phyloP scores from a whole-genome alignment of 192 early-diverging fungal species.

The Podila epigama region DNA sequence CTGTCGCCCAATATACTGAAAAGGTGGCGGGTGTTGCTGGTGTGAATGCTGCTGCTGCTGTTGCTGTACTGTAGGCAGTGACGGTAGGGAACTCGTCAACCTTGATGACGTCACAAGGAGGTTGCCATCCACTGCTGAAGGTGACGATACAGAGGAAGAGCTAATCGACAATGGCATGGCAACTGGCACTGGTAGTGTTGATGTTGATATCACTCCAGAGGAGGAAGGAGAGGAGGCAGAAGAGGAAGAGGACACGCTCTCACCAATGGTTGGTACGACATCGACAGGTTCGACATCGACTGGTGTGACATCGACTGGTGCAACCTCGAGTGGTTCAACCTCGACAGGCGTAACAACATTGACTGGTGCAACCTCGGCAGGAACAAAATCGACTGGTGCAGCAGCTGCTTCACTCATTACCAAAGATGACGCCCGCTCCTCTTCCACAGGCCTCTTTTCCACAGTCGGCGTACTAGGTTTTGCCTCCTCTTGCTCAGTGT shows the following conservation, averaged over 20 bases:
- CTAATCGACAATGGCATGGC: not conserved
- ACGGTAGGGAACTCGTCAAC: not conserved
- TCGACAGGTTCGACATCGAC: too few relatives aligned
- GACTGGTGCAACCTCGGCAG: too few relatives aligned
- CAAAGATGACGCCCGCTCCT: not conserved
- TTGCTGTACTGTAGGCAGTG: not conserved
- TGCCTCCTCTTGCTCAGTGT: not conserved
- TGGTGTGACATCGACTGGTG: too few relatives aligned
- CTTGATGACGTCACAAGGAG: not conserved
- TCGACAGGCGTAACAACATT: too few relatives aligned
- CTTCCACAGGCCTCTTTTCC: not conserved
- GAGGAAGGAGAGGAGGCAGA: not conserved
- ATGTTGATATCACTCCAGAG: too few relatives aligned
- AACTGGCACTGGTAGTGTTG: too few relatives aligned
- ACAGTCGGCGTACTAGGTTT: not conserved
- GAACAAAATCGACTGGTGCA: not conserved
- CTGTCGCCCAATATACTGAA: slow-evolving; percentile 7
- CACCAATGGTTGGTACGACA: too few relatives aligned
- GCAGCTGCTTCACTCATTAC: too few relatives aligned
- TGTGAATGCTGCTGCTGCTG: too few relatives aligned
- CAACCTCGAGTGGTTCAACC: too few relatives aligned
- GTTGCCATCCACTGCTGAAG: too few relatives aligned
- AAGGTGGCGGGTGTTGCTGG: not conserved
- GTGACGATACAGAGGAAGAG: not conserved
- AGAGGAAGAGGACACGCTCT: too few relatives aligned